These are phyloP conservation scores for Heritiera littoralis DNA, from an alignment of 345 rosid species.

Conservation along the genomic window DNA sequence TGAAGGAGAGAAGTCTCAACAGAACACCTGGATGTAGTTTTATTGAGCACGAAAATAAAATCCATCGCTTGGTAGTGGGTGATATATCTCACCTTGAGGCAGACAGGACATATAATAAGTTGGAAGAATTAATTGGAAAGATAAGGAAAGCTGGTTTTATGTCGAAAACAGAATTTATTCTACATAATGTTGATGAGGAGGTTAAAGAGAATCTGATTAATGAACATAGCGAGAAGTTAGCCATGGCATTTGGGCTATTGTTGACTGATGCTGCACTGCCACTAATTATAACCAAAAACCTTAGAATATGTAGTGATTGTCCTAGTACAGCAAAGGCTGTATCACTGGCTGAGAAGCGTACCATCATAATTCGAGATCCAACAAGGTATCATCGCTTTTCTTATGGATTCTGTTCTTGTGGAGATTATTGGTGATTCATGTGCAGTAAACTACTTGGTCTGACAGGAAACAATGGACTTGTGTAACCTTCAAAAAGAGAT, in stretches of 20 bases:
- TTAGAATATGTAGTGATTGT: constrained; percentile 71
- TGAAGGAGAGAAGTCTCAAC: constrained; percentile 54
- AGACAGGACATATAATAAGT: constrained; percentile 47
- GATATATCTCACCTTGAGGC: constrained; percentile 63
- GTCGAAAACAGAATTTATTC: constrained; percentile 60
- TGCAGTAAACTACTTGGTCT: neutral
- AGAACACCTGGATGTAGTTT: constrained; percentile 66
- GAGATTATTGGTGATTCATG: constrained; percentile 58
- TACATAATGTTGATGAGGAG: constrained; percentile 70
- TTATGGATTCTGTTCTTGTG: constrained; percentile 65
- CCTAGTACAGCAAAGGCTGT: constrained; percentile 51
- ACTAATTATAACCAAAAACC: constrained; percentile 65
- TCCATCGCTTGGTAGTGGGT: constrained; percentile 57
- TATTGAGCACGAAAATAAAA: constrained; percentile 54
- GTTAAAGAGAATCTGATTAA: constrained; percentile 62
- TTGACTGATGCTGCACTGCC: constrained; percentile 41
- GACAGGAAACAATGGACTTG: neutral
- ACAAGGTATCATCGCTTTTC: constrained; percentile 78
- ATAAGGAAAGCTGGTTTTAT: constrained; percentile 43
- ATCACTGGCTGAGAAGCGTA: constrained; percentile 57
- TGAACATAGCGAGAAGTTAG: constrained; percentile 72
- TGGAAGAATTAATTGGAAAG: constrained; percentile 48
- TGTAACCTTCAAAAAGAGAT: too few relatives aligned
- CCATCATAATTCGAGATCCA: constrained; percentile 58
- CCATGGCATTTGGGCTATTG: constrained; percentile 69